Evolutionary conservation across 768 basidiomycete species (phyloP).

Genomic region (Hemileccinum impolitum): DNA sequence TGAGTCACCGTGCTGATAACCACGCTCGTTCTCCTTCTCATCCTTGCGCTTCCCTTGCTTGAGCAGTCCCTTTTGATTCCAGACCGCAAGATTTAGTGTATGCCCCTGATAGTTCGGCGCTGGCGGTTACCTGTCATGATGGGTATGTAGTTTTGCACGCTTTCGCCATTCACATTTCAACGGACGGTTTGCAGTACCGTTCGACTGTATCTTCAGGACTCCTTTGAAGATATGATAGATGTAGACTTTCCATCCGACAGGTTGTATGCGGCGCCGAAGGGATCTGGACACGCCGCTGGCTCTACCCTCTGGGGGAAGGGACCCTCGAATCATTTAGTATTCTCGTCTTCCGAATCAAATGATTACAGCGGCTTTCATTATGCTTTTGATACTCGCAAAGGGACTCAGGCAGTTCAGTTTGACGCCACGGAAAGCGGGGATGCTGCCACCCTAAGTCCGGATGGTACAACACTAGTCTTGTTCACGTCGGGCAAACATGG

Average conservation of each 20-base stretch:
- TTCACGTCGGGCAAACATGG: conserved; percentile 26
- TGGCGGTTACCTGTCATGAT: conserved; percentile 36
- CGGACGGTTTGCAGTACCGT: conserved; percentile 17
- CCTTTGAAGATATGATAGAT: conserved; percentile 19
- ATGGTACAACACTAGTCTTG: conserved; percentile 38
- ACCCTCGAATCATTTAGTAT: conserved; percentile 38
- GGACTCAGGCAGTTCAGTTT: conserved; percentile 32
- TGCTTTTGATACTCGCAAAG: conserved; percentile 42
- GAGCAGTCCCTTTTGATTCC: conserved; percentile 21
- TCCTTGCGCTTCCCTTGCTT: neutral
- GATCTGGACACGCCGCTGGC: conserved; percentile 36
- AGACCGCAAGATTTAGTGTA: conserved; percentile 45
- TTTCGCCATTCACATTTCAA: neutral
- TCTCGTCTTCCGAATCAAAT: conserved; percentile 55
- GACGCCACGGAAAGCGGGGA: conserved; percentile 54
- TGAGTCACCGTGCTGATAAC: conserved; percentile 8
- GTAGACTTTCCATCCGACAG: conserved; percentile 11
- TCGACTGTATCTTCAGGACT: conserved; percentile 18
- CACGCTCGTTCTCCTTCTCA: neutral
- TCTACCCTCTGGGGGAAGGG: conserved; percentile 52
- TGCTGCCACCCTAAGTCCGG: conserved; percentile 41
- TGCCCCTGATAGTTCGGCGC: conserved; percentile 36
- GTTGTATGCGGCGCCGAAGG: conserved; percentile 15
- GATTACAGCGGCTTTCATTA: conserved; percentile 43
- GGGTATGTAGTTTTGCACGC: conserved; percentile 20